Evolutionary conservation across 176 grass and related monocot genomes (phyloP), one percentile per base, ranked within the genome.

Genomic region (Lolium multiflorum): DNA sequence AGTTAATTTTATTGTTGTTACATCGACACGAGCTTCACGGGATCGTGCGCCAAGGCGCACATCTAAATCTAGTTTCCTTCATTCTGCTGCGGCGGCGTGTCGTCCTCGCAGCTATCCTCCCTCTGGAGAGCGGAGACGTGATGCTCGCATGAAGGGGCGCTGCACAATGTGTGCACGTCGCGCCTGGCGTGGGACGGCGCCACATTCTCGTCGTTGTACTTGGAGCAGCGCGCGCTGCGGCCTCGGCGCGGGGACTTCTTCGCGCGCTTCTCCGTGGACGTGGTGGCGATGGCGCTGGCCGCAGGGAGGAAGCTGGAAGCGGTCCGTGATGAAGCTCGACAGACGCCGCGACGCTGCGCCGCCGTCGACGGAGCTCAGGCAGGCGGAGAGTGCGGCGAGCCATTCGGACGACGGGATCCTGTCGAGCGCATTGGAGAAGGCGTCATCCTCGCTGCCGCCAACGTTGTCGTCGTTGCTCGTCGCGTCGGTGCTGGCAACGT

Each of bases 291-390:
- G 59, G 88, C 89, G 57, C 87, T 93, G 41, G 96, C 96, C 4
- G 96, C 96, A 14, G 93, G 93, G 61, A 98, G 31, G 31, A 35
- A 35, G 31, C 31, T 35, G 95, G 83, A 98, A 98, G 11, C 95
- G 88, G 48, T 95, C 91, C 95, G 93, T 98, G 80, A 95, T 95
- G 85, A 95, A 98, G 86, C 91, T 93, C 15, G 91, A 86, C 52
- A 84, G 65, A 62, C 91, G 92, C 52, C 64, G 83, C 7, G 87
- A 84, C 24, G 78, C 92, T n/a, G 65, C 84, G 78, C 82, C 78
- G 81, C 80, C 80, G 9, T 92, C 88, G 60, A 97, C 83, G 37
- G 92, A 92, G 83, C 95, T 95, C 78, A 3, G 31, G 31, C 31
- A 3, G 31, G 31, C 31, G 31, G 31, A 35, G 31, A 35, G 31